phyloP scores from a whole-genome alignment of 2,329 filamentous ascomycete species.

The Myriosclerotinia duriaeana region DNA sequence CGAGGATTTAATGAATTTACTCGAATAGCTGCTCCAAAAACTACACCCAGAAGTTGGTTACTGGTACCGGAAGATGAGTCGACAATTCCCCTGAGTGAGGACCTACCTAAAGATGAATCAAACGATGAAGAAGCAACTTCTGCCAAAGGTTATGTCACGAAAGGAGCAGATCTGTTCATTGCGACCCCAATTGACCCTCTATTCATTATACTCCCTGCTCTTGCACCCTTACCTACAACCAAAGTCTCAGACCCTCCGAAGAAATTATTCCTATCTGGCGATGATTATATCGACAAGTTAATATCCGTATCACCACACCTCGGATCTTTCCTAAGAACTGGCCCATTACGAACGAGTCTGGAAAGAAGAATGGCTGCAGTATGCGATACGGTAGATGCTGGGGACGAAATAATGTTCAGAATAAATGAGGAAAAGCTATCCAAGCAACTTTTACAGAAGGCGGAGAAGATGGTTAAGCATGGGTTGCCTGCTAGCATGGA shows the following conservation, averaged over 20 bases:
- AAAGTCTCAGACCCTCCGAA: constrained; percentile 52
- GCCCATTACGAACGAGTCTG: constrained; percentile 49
- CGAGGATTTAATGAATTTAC: constrained; percentile 66
- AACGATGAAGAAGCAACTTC: constrained; percentile 26
- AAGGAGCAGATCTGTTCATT: constrained; percentile 72
- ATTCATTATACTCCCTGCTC: constrained; percentile 76
- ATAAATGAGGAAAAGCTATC: constrained; percentile 72
- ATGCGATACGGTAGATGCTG: constrained; percentile 80
- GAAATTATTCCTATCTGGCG: constrained; percentile 64
- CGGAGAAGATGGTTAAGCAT: constrained; percentile 61
- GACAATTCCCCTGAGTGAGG: constrained; percentile 28
- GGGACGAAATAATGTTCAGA: constrained; percentile 82
- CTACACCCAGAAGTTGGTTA: constrained; percentile 61
- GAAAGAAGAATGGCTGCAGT: constrained; percentile 66
- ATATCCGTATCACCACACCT: constrained; percentile 57
- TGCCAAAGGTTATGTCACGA: constrained; percentile 55
- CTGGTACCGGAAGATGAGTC: constrained; percentile 40
- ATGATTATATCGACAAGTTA: constrained; percentile 70
- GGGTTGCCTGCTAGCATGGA: constrained; percentile 80
- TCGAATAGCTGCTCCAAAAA: constrained; percentile 53
- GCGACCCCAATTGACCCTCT: constrained; percentile 82
- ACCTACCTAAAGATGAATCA: constrained; percentile 29
- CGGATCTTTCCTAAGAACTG: constrained; percentile 53
- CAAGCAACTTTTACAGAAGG: constrained; percentile 66
- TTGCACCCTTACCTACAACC: constrained; percentile 50